Evolutionary conservation across 345 rosid genomes (phyloP).

Genomic region (Eucalyptus sp.): DNA sequence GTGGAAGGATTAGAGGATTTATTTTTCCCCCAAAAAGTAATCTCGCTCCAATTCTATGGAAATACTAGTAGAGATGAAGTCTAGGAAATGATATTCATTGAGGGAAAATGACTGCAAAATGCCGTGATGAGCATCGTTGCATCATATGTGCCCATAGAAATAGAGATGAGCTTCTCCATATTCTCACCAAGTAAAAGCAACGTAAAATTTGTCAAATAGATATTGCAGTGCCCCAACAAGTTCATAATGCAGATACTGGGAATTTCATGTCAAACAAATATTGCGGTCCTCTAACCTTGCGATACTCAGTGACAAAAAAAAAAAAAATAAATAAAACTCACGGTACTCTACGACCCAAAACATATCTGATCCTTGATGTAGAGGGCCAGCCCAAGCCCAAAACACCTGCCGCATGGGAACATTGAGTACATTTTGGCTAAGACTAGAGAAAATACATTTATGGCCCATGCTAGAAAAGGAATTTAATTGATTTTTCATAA

Average conservation of each 20-base stretch:
- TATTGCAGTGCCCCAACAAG: no score
- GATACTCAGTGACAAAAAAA: no score
- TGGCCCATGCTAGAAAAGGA: neutral
- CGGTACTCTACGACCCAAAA: rapidly evolving
- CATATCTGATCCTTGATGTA: neutral
- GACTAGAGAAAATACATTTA: rapidly evolving
- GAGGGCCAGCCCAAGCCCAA: neutral
- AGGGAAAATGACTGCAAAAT: no score
- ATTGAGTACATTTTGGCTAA: neutral
- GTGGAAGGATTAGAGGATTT: neutral
- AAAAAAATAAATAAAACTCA: no score
- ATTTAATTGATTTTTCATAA: neutral
- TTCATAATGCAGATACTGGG: no score
- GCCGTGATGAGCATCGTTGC: no score
- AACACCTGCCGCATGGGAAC: neutral
- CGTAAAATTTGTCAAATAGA: neutral
- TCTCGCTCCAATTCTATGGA: neutral
- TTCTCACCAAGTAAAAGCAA: neutral
- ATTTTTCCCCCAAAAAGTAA: neutral
- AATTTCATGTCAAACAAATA: no score
- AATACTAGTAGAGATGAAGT: no score
- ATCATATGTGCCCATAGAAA: no score
- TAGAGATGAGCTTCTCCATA: no score
- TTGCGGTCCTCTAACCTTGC: no score
- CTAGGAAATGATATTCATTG: no score